Evolutionary conservation across 2,329 filamentous ascomycete species (phyloP), one percentile per base, ranked within the genome.

Genomic region (Aspergillus phoenicis): DNA sequence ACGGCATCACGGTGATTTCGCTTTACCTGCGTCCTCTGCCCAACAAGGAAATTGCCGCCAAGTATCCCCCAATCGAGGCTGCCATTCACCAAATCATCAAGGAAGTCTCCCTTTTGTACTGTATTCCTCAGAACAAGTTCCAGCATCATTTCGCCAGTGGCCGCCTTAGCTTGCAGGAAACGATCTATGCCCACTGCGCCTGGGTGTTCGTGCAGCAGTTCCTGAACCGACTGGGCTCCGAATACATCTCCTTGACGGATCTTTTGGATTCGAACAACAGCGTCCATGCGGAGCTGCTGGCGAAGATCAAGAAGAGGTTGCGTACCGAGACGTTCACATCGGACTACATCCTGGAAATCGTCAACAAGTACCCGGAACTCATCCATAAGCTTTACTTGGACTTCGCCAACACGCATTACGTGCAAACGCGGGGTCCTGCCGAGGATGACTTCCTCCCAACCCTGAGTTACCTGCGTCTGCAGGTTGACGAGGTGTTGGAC

Each of bases 51-150:
- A 83, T 84, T 59, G 80, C 81, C 8, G 75, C 79, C 63, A 84
- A 83, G 66, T 82, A 85, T 74, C 93, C 94, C 41, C 89, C 93
- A 0, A 92, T 98, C 68, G 92, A 97, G 71, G 90, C 94, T 68
- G 95, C 94, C 2, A 97, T 99, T 67, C 91, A 97, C 79, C 95
- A 99, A 80, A 97, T 99, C 81, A 96, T 95, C 82, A 98, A 98
- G 84, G 95, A 99, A 78, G 89, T 97, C 54, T 98, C 95, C 1
- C 85, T 99, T 61, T 84, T 99, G 17, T 99, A 98, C 86, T 99
- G 95, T 77, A 90, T 99, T 68, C 95, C 95, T 13, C 94, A 96
- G 78, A 99, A 97, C 84, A 95, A 93, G 79, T 92, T 99, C 77
- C 94, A 97, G 79, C 82, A 84, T 61, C 87, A 97, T 69, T 99